Evolutionary conservation across 1,284 basidiomycete species (phyloP), one percentile per base, ranked within the genome.

Genomic region (Ceratobasidium sp.): DNA sequence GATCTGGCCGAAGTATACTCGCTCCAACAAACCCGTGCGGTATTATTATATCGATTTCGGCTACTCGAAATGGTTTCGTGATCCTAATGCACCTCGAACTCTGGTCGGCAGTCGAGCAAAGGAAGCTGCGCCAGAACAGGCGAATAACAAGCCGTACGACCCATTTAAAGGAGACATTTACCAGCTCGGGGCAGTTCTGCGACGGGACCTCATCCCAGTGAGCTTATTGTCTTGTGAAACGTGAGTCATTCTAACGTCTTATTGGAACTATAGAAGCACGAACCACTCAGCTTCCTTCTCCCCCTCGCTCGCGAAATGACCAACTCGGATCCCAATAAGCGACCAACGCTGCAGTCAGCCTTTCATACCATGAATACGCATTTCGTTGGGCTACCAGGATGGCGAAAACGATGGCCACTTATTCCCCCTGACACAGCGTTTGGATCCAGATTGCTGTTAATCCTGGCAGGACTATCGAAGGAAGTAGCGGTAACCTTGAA

Each of bases 31-130:
- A 37, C 42, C 42, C 1, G 51, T 75, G 2, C 71, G 71, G 6
- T 75, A 75, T 45, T 75, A 64, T n/a, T 75, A 63, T 26, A 75
- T 75, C 15, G 71, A 75, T 35, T 75, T 75, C 26, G 71, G 71
- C 13, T 75, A 75, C 15, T 28, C 60, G 15, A 75, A 75, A 37
- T 63, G 60, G 60, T 75, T 75, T 23, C 26, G 33, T 3, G 47
- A 75, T 13, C 31, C 60, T 15, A 42, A 35, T 20, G 17, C 23
- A 4, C 54, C 67, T 56, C 42, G 60, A 23, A 23, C 60, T 2
- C 15, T 53, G 31, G n/a, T 33, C 11, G 71, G 71, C 20, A 35
- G 15, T 13, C 26, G 17, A 3, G 71, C 71, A 35, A 61, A 61
- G 17, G 71, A 75, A 53, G 13, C 28, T 8, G 49, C 49, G 2